Conservation (phyloP, 129 eudicot genomes). For the Sambucus nigra region DNA sequence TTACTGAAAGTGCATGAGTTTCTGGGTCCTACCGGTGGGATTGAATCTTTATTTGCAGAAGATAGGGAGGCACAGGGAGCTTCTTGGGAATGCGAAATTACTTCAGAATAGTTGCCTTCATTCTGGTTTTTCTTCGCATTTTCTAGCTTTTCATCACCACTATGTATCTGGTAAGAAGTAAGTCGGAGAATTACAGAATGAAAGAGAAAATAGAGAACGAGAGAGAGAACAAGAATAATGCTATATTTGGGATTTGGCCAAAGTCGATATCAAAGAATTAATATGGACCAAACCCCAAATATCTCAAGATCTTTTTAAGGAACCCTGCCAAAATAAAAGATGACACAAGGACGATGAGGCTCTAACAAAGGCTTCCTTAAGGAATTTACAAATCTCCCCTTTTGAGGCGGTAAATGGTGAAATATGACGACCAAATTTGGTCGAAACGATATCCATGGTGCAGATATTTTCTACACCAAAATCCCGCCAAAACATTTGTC, state of each 20-base stretch:
- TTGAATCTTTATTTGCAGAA: constrained; percentile 24
- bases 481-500: no score
- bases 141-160: constrained; percentile 26
- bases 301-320: no score
- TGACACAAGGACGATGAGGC: no score
- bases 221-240: neutral
- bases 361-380: no score
- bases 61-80: constrained; percentile 27
- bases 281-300: no score
- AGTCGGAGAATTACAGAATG: constrained; percentile 7
- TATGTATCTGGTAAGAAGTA: constrained; percentile 33
- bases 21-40: constrained; percentile 18
- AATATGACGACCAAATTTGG: no score
- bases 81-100: constrained; percentile 25
- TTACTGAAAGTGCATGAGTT: constrained; percentile 32
- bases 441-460: no score
- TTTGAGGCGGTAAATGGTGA: no score
- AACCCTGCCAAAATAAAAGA: neutral
- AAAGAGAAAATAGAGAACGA: neutral
- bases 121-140: constrained; percentile 17
- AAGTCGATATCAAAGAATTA: no score
- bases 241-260: no score
- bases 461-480: no score
- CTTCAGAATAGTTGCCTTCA: constrained; percentile 27
- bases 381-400: no score